A percentile compares a stretch with the other conserved stretches of the same genome.
Conservation (phyloP, 306 rosid species). For the Coriaria nepalensis region DNA sequence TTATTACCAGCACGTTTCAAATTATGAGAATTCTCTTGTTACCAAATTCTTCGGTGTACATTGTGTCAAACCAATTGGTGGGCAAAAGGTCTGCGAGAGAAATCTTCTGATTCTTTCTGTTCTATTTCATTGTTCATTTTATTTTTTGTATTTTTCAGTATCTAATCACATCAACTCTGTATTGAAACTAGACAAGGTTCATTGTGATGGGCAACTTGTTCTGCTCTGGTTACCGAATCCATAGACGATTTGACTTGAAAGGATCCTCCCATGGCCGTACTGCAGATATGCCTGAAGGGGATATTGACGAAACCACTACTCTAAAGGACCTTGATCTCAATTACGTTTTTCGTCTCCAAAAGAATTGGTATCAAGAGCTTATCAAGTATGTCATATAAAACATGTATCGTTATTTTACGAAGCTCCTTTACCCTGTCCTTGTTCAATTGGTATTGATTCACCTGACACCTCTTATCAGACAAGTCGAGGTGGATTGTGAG, state of each 20-base stretch:
- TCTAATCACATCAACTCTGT: too few relatives aligned
- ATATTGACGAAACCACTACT: constrained; percentile 91
- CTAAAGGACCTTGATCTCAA: constrained; percentile 94
- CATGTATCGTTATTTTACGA: too few relatives aligned
- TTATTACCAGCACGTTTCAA: constrained; percentile 55
- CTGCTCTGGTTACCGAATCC: constrained; percentile 90
- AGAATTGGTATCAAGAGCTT: constrained; percentile 48
- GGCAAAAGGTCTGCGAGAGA: constrained; percentile 50
- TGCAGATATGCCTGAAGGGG: constrained; percentile 58
- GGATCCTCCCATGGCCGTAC: constrained; percentile 98
- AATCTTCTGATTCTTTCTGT: too few relatives aligned
- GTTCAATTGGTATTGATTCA: too few relatives aligned
- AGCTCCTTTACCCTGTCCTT: too few relatives aligned
- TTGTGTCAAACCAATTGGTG: constrained; percentile 91
- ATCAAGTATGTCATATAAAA: constrained; percentile 37
- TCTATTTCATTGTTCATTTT: too few relatives aligned
- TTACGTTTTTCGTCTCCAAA: constrained; percentile 67
- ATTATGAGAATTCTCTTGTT: constrained; percentile 71
- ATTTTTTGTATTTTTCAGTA: too few relatives aligned
- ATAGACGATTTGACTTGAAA: constrained; percentile 81
- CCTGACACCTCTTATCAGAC: constrained; percentile 36
- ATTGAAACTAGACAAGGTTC: constrained; percentile 64
- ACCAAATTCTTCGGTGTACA: constrained; percentile 91
- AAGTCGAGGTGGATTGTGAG: constrained; percentile 76
- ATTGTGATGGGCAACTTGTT: constrained; percentile 95